Base-by-base conservation (phyloP, 1,284 basidiomycete genomes). In the Ganoderma sp. region DNA sequence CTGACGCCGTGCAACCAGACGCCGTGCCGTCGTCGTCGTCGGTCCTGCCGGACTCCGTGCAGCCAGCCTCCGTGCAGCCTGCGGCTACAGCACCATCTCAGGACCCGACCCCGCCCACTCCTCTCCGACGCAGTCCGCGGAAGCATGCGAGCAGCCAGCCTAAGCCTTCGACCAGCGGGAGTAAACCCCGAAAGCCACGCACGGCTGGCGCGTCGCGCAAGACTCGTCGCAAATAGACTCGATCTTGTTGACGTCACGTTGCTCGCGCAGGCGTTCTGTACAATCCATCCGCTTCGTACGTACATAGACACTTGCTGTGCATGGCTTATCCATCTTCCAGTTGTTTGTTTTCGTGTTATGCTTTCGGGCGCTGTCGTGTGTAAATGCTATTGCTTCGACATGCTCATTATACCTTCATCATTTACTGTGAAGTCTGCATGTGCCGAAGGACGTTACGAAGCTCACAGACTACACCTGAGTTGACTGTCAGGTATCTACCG, bases 81-180 rank as follows among this genome's bases (percentile, higher is more conserved):
- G 22, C 9, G 8, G 9, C 22, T 50, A n/a, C n/a, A 12, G 48
- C 17, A 7, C 48, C 9, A n/a, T 22, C n/a, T 50, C 48, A 22
- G 48, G 48, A 52, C 14, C 22, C 22, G 14, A 2, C 48, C 12
- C 48, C 48, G 12, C 12, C 48, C 22, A 14, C 22, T 12, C 9
- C 48, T 25, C 48, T 52, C 48, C 48, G 48, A 12, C 48, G 48
- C 48, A 52, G 48, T 52, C 48, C 48, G 12, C 48, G 48, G 5
- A 52, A 52, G 48, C 22, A 52, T 25, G 48, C 48, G 12, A 52
- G 48, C 48, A 52, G 48, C 48, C 48, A 52, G 48, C 22, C 48
- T 12, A 52, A 52, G 48, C 48, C 22, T 52, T 50, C 48, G 10
- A 12, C 25, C 22, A 52, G 9, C 22, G 22, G 48, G 12, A 52